Evolutionary conservation across 371 early-diverging fungal species (phyloP), one percentile per base, ranked within the genome.

Genomic region (Apophysomyces trapeziformis): DNA sequence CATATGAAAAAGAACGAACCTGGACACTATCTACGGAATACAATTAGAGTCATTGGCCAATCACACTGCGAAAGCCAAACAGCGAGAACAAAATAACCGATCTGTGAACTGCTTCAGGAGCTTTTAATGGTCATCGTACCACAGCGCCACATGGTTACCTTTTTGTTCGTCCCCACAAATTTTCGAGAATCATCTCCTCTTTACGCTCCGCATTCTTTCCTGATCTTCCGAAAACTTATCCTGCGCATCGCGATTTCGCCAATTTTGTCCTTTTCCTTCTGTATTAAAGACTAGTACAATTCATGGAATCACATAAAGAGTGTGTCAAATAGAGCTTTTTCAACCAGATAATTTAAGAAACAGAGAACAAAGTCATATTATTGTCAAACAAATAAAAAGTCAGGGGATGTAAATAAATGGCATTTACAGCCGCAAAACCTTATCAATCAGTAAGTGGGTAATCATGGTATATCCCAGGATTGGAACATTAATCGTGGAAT

Each of bases 1-100:
- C 54, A 50, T 50, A 50, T 50, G 54, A 50, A 50, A 50, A 50
- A 50, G 0, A 21, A 50, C 16, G 54, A 21, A 47, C 9, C n/a
- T 21, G 54, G 18, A 50, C 54, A 50, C 54, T 50, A 50, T 50
- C 54, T 50, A 50, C 18, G 54, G 54, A 21, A 50, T 50, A 50
- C 21, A 50, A 21, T 50, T 50, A 41, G 54, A 5, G 7, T 50
- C 21, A 11, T 50, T 2, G 54, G 54, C 54, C 54, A 50, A 50
- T 50, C 54, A 50, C 54, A 26, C 16, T 21, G 54, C 54, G 21
- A 50, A 50, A 21, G 54, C 16, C n/a, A 50, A 26, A 50, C 4
- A 50, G 54, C 54, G 21, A 50, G 21, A 50, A 50, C 5, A 41
- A 50, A 9, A 50, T 7, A 50, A 50, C 54, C 54, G 54, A 50